A percentile compares a stretch with the other conserved stretches of the same genome.
These are phyloP conservation scores for Typha latifolia DNA, from an alignment of 176 grass and related monocot genomes.

Conservation along the genomic window DNA sequence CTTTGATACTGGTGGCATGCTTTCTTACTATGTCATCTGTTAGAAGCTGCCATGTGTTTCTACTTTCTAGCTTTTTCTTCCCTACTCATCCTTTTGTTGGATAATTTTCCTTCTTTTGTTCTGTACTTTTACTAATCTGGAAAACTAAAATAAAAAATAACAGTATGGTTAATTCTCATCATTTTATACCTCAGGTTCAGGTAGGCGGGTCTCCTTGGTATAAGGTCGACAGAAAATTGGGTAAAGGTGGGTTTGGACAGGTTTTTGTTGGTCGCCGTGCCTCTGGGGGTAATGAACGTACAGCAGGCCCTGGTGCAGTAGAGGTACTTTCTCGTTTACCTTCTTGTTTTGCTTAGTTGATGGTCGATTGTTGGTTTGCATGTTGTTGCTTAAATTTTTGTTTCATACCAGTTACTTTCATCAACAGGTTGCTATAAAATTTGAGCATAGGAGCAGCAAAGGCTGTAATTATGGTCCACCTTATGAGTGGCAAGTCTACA, in stretches of 20 bases:
- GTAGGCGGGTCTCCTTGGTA: conserved; percentile 75
- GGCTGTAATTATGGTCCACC: conserved; percentile 83
- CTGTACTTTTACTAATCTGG: no score
- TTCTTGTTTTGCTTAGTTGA: not conserved
- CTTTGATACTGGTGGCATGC: no score
- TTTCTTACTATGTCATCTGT: no score
- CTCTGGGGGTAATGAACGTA: conserved; percentile 36
- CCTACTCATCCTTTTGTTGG: no score
- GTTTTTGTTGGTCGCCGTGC: conserved; percentile 73
- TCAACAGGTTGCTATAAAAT: conserved; percentile 78
- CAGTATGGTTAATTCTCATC: not conserved
- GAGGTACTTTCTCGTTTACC: conserved; percentile 32
- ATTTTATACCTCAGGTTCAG: conserved; percentile 47
- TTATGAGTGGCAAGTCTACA: conserved; percentile 83
- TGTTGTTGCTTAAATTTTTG: not conserved
- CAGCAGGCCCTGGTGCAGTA: conserved; percentile 38
- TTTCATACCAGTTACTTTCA: not conserved
- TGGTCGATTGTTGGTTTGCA: not conserved
- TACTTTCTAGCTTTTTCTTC: no score
- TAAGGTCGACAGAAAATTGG: conserved; percentile 75
- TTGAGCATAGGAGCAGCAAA: conserved; percentile 80
- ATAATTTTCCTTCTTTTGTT: no score
- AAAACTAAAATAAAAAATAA: no score
- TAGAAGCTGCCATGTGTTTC: no score
- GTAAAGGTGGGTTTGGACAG: conserved; percentile 88